Percentiles rank a stretch among this genome's conserved stretches.
These are phyloP conservation scores for Podaxis sp. DNA, from an alignment of 768 basidiomycete genomes.

Conservation along the genomic window DNA sequence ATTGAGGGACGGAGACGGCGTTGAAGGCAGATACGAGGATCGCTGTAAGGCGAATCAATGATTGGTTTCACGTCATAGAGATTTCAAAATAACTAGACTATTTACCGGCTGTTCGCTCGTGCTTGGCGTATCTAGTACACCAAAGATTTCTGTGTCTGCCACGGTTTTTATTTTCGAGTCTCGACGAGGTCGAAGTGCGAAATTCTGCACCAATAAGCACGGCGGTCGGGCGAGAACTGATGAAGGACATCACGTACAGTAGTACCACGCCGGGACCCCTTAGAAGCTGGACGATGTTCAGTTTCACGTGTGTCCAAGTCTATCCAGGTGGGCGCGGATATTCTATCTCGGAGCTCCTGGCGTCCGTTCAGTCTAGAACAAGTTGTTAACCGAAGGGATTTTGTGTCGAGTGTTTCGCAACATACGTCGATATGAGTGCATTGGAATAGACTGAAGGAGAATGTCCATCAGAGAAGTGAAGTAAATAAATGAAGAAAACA, in stretches of 20 bases:
- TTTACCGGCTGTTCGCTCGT: not conserved
- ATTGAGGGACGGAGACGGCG: not conserved
- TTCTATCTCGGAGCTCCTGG: not conserved
- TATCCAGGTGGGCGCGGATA: not conserved
- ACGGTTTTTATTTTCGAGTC: not conserved
- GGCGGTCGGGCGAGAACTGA: not conserved
- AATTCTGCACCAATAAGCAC: not conserved
- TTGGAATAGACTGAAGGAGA: conserved; percentile 6
- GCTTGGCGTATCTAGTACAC: not conserved
- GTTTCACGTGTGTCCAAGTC: not conserved
- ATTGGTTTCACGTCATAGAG: not conserved
- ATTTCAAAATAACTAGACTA: not conserved
- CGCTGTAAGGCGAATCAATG: not conserved
- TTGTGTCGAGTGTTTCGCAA: not conserved
- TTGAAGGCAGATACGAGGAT: not conserved
- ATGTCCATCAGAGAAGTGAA: not conserved
- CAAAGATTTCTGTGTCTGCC: not conserved
- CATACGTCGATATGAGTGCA: conserved; percentile 10
- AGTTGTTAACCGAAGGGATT: not conserved
- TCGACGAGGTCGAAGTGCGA: not conserved
- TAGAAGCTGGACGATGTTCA: not conserved
- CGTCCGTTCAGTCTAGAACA: not conserved
- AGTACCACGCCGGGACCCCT: not conserved
- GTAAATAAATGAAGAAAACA: not conserved
- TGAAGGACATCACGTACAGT: not conserved